Evolutionary conservation across 805 yeast species (phyloP), one percentile per base, ranked within the genome.

Genomic region (Cyberlindnera xishuangbannaensis): DNA sequence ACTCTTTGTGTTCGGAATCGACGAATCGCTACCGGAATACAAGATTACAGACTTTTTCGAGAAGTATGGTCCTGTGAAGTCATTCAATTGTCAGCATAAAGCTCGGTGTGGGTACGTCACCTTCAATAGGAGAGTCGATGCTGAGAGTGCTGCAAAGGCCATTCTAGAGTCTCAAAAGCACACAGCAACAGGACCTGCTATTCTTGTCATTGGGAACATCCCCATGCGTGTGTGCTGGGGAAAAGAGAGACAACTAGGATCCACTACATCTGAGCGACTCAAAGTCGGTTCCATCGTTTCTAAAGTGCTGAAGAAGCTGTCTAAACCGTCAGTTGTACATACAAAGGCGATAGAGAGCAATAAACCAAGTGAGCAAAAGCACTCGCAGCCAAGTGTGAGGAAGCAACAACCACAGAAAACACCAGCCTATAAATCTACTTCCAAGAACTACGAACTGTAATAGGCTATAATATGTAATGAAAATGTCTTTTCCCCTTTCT

Each of bases 1-100:
- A 0, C 70, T 86, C 33, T 86, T 87, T 51, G 50, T 87, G 14
- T 83, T 78, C 57, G 95, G 95, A 2, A 63, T 85, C 14, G 78
- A 71, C 39, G 72, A 74, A 4, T 75, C 76, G 12, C 51, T 80
- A 6, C 80, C 94, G 0, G 85, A 79, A 45, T 78, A 76, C 55
- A 59, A 61, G 33, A 61, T 86, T 12, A 51, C 72, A 13, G 73
- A 73, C 7, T 64, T 55, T 40, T 75, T 80, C 35, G 61, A 61
- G 23, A 50, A 59, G 17, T 53, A 53, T 36, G 82, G 82, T 2
- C 50, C 60, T 22, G 44, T 81, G 10, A 67, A 70, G 33, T 56
- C 73, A 14, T 49, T 77, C 19, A 62, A 65, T 9, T 54, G 78
- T 15, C 66, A 73, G 24, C 84, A 78, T 41, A 58, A 62, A 16